A percentile compares a stretch with the other conserved stretches of the same genome.
These are phyloP conservation scores for Collybia sp. DNA, from an alignment of 768 basidiomycete genomes.

Conservation along the genomic window DNA sequence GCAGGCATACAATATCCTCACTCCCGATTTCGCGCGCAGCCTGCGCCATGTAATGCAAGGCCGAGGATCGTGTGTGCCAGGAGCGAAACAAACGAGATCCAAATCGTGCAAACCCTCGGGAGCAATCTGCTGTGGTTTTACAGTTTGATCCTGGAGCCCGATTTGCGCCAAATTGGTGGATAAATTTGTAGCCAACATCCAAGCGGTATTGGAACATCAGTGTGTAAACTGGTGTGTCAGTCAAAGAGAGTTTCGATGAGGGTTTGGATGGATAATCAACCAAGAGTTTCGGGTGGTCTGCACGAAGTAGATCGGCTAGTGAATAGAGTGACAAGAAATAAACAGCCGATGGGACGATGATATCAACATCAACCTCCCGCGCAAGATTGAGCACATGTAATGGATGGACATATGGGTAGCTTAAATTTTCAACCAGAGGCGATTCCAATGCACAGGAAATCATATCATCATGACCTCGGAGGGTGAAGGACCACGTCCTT, in stretches of 20 bases:
- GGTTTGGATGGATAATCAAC: constrained; percentile 46
- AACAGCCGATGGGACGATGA: constrained; percentile 45
- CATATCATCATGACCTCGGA: constrained; percentile 54
- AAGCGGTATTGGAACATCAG: constrained; percentile 56
- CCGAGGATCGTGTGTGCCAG: constrained; percentile 47
- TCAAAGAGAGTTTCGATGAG: constrained; percentile 32
- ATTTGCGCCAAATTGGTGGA: constrained; percentile 35
- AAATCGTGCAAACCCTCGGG: constrained; percentile 36
- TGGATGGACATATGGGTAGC: constrained; percentile 58
- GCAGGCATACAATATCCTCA: constrained; percentile 35
- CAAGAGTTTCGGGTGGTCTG: constrained; percentile 48
- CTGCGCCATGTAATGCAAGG: constrained; percentile 50
- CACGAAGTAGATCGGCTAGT: constrained; percentile 40
- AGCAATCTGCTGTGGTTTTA: constrained; percentile 24
- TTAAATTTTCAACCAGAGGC: constrained; percentile 34
- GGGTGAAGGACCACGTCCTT: constrained; percentile 47
- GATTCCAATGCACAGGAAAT: constrained; percentile 41
- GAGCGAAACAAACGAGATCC: constrained; percentile 38
- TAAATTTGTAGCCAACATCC: constrained; percentile 41
- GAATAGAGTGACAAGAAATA: constrained; percentile 60
- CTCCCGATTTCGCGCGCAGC: constrained; percentile 32
- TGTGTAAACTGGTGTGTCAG: constrained; percentile 45
- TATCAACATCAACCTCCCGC: constrained; percentile 39
- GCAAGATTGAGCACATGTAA: constrained; percentile 54
- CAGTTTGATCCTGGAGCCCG: constrained; percentile 24